Conservation (phyloP, 2,329 filamentous ascomycete species). For the Colletotrichum limetticola region DNA sequence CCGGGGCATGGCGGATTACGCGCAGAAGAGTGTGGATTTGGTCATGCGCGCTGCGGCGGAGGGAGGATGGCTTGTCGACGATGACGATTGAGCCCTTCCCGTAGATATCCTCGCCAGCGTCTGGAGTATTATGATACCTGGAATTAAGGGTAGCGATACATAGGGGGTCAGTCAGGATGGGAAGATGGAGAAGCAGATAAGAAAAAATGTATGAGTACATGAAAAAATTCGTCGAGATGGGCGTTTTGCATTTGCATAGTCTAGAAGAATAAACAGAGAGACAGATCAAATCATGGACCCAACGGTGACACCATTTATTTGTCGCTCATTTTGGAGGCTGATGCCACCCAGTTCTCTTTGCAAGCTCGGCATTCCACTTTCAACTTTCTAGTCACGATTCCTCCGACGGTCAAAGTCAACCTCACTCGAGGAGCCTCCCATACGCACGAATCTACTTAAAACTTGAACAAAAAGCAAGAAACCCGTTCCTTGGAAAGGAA, state of each 20-base stretch:
- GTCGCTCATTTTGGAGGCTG: no score
- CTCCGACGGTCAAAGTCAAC: no score
- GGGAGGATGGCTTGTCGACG: background rate
- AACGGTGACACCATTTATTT: background rate
- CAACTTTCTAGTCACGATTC: no score
- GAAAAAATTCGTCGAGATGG: background rate
- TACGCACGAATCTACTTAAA: background rate
- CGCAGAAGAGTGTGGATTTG: background rate
- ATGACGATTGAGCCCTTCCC: background rate
- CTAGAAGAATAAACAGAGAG: background rate
- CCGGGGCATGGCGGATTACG: background rate
- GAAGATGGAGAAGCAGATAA: background rate
- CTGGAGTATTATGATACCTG: background rate
- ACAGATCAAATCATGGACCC: background rate
- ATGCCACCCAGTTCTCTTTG: no score
- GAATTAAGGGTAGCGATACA: background rate
- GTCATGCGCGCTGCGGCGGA: background rate
- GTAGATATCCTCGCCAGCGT: background rate
- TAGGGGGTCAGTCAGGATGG: background rate
- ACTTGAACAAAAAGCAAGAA: no score
- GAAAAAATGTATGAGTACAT: slow-evolving; percentile 8
- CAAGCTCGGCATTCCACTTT: no score
- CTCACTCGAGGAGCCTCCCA: background rate
- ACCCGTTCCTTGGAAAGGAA: no score
- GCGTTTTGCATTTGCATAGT: background rate